A percentile compares a stretch with the other conserved stretches of the same genome.
phyloP scores from a whole-genome alignment of 2,329 filamentous ascomycete genomes.

The Microascus cirrosus region DNA sequence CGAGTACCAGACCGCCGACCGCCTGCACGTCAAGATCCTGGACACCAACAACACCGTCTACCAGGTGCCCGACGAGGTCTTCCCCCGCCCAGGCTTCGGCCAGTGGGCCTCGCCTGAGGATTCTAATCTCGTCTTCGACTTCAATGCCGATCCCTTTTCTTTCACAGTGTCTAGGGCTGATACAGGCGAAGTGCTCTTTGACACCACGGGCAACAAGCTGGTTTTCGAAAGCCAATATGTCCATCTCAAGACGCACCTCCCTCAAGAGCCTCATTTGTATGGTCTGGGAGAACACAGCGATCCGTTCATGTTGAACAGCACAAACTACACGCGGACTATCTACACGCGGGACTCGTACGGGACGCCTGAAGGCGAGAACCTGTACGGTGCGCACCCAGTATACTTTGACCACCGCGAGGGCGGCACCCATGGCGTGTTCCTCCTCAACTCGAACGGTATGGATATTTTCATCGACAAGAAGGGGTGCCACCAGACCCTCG shows the following conservation, averaged over 20 bases:
- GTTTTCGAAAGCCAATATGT: constrained; percentile 74
- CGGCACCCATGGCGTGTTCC: constrained; percentile 53
- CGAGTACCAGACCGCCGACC: constrained; percentile 42
- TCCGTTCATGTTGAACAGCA: constrained; percentile 54
- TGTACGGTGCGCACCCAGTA: constrained; percentile 66
- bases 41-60: constrained; percentile 55
- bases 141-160: constrained; percentile 45
- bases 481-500: constrained; percentile 53
- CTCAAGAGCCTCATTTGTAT: constrained; percentile 59
- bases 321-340: constrained; percentile 44
- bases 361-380: constrained; percentile 49
- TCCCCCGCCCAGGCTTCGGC: constrained; percentile 40
- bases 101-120: constrained; percentile 2
- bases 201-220: constrained; percentile 54
- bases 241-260: constrained; percentile 58
- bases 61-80: constrained; percentile 55
- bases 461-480: constrained; percentile 63
- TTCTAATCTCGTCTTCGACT: constrained; percentile 35
- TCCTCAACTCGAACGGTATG: constrained; percentile 67
- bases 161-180: constrained; percentile 43
- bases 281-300: constrained; percentile 72
- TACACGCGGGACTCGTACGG: constrained; percentile 58
- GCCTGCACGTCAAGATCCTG: constrained; percentile 62
- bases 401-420: constrained; percentile 59
- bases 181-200: constrained; percentile 47